Evolutionary conservation across 208 protist species (phyloP).

Genomic region (Phytomonas serpens): DNA sequence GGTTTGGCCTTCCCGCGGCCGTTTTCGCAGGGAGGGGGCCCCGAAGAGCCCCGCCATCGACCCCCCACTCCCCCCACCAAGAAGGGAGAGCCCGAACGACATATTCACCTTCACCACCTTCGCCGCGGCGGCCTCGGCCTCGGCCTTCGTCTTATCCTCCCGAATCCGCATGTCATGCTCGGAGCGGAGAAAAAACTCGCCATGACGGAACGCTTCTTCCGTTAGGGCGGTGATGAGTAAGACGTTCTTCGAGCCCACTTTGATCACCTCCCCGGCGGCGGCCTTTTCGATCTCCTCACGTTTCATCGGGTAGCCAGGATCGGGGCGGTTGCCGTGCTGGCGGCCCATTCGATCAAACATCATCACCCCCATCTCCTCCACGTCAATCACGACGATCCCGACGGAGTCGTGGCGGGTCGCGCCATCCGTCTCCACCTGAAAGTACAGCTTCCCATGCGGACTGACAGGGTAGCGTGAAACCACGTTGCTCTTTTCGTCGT

Average conservation of each 20-base stretch:
- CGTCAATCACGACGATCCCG: conserved; percentile 81
- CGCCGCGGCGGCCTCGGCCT: conserved; percentile 35
- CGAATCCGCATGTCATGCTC: conserved; percentile 74
- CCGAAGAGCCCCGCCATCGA: conserved; percentile 30
- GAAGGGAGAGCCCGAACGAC: conserved; percentile 50
- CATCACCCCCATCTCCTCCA: conserved; percentile 53
- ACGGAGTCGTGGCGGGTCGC: conserved; percentile 72
- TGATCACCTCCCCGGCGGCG: conserved; percentile 48
- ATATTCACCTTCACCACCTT: conserved; percentile 49
- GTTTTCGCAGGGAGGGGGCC: conserved; percentile 49
- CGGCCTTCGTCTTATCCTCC: conserved; percentile 74
- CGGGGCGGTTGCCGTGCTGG: conserved; percentile 73
- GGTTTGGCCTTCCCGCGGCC: conserved; percentile 56
- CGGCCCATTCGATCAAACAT: conserved; percentile 84
- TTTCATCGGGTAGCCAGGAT: conserved; percentile 78
- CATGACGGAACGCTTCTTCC: conserved; percentile 80
- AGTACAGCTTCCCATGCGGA: conserved; percentile 76
- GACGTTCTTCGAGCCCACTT: conserved; percentile 63
- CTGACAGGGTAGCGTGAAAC: conserved; percentile 70
- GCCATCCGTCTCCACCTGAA: conserved; percentile 79
- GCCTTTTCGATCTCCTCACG: conserved; percentile 54
- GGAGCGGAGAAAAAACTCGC: conserved; percentile 83
- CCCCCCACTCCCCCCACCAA: not conserved
- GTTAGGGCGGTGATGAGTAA: conserved; percentile 70
- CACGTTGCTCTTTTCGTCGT: conserved; percentile 13